Conservation (phyloP, 2,329 filamentous ascomycete genomes). For the Cytospora paraplurivora region DNA sequence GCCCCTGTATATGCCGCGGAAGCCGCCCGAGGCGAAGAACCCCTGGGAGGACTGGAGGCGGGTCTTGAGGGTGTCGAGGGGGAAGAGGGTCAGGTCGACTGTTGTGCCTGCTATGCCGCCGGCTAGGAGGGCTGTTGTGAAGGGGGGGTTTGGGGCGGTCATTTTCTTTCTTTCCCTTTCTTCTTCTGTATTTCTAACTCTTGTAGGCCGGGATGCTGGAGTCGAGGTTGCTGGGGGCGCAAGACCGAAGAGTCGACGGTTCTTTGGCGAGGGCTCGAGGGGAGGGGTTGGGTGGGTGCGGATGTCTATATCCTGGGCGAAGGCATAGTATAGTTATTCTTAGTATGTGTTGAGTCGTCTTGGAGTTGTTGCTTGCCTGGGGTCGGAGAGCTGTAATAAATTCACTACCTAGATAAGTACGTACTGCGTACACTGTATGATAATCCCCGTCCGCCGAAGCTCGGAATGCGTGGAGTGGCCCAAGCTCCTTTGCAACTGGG, state of each 20-base stretch:
- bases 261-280: neutral
- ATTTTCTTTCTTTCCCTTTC: neutral
- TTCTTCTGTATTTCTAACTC: too few species aligned
- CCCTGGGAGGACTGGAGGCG: constrained; percentile 82
- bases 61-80: constrained; percentile 98
- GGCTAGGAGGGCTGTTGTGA: constrained; percentile 68
- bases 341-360: neutral
- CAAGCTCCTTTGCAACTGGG: neutral
- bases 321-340: constrained; percentile 12
- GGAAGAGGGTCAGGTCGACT: constrained; percentile 94
- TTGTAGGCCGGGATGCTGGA: too few species aligned
- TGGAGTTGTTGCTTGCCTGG: neutral
- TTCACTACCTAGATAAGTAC: constrained; percentile 21
- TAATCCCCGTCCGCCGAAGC: constrained; percentile 9
- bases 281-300: neutral
- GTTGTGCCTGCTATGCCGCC: constrained; percentile 92
- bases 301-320: constrained; percentile 14
- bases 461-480: constrained; percentile 16
- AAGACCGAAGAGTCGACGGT: neutral
- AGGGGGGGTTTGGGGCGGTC: constrained; percentile 44
- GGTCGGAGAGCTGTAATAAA: constrained; percentile 10
- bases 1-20: constrained; percentile 89
- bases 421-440: neutral
- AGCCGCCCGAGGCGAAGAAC: constrained; percentile 82
- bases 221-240: neutral